Conservation (phyloP, 306 rosid species). For the Urtica urens region DNA sequence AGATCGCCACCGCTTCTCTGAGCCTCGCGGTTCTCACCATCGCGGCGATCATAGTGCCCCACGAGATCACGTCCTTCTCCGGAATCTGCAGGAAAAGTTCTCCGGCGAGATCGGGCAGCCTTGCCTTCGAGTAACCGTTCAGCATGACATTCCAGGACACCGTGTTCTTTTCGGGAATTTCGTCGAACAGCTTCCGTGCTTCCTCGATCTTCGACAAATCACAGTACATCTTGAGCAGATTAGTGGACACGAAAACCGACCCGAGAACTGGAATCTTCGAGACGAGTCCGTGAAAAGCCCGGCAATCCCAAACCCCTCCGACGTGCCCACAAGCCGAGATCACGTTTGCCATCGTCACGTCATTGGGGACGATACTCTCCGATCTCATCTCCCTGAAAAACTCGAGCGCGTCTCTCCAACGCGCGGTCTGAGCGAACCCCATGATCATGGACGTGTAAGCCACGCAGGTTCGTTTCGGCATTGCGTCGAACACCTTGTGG, state of each 20-base stretch:
- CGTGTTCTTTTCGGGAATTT: constrained; percentile 54
- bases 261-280: constrained; percentile 36
- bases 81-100: constrained; percentile 60
- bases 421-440: constrained; percentile 55
- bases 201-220: constrained; percentile 44
- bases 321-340: constrained; percentile 45
- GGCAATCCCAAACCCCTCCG: constrained; percentile 50
- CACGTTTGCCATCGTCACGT: constrained; percentile 61
- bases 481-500: constrained; percentile 54
- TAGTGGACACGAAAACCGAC: constrained; percentile 49
- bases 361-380: constrained; percentile 45
- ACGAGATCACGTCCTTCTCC: constrained; percentile 58
- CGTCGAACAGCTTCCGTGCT: constrained; percentile 46
- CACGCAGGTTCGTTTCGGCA: constrained; percentile 53
- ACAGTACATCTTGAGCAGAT: constrained; percentile 73
- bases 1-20: constrained; percentile 52
- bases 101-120: constrained; percentile 43
- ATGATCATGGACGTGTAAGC: constrained; percentile 78
- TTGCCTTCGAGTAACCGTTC: constrained; percentile 65
- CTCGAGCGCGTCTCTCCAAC: constrained; percentile 50
- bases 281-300: constrained; percentile 54
- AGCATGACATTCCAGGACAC: constrained; percentile 85
- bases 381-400: constrained; percentile 64
- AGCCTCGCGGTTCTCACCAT: constrained; percentile 45
- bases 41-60: constrained; percentile 86